Conservation (phyloP, 2,329 filamentous ascomycete genomes). For the Hortaea werneckii region DNA sequence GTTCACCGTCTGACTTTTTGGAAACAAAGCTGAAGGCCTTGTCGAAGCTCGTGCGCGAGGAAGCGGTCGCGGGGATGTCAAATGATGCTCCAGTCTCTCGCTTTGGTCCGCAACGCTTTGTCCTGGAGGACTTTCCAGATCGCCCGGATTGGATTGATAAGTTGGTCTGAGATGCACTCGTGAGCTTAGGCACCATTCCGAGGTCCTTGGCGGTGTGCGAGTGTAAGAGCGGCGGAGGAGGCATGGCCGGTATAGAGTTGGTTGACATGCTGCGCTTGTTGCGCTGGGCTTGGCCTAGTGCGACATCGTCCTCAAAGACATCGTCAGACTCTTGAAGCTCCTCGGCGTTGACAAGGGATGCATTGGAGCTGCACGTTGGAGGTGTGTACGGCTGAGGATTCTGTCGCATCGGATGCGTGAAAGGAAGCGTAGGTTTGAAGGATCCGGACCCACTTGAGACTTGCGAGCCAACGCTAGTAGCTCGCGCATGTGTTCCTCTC, state of each 20-base stretch:
- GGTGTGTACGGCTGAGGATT: constrained; percentile 45
- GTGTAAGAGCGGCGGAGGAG: constrained; percentile 20
- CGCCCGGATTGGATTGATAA: constrained; percentile 36
- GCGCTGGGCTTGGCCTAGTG: constrained; percentile 26
- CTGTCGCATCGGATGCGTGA: constrained; percentile 47
- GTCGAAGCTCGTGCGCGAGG: constrained; percentile 47
- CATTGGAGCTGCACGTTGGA: constrained; percentile 32
- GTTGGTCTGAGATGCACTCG: constrained; percentile 43
- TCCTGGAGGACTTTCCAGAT: constrained; percentile 20
- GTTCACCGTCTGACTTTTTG: constrained; percentile 38
- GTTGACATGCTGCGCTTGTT: constrained; percentile 35
- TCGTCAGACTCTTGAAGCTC: constrained; percentile 31
- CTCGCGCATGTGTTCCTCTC: constrained; percentile 39
- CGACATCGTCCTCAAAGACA: constrained; percentile 33
- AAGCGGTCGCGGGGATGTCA: constrained; percentile 40
- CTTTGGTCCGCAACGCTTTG: constrained; percentile 29
- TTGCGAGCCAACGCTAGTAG: constrained; percentile 46
- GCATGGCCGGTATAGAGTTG: constrained; percentile 24
- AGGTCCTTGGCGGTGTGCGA: constrained; percentile 25
- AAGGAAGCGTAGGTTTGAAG: constrained; percentile 39
- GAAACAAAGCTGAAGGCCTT: constrained; percentile 42
- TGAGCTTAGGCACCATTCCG: constrained; percentile 37
- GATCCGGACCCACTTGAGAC: constrained; percentile 40
- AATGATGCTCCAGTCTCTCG: constrained; percentile 41
- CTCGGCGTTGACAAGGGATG: constrained; percentile 23